These are phyloP conservation scores for Alternaria arbusti DNA, from an alignment of 2,329 filamentous ascomycete genomes.

Conservation along the genomic window DNA sequence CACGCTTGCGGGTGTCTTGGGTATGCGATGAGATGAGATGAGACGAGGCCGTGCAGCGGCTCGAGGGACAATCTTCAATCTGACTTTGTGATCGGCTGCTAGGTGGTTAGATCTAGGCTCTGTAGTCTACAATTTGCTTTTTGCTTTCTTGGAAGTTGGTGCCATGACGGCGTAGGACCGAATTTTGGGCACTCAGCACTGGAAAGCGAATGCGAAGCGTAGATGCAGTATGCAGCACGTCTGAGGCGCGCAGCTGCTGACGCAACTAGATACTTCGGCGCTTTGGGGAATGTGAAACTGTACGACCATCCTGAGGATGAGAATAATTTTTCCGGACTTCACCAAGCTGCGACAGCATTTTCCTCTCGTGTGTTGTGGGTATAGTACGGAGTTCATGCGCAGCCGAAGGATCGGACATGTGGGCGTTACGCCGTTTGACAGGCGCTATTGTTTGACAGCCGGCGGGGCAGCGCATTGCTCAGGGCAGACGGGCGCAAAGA, in stretches of 20 bases:
- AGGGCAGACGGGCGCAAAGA: neutral
- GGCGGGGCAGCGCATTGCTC: constrained; percentile 4
- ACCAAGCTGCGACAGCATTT: neutral
- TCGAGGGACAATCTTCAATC: neutral
- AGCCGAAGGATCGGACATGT: constrained; percentile 1
- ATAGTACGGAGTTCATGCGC: constrained; percentile 2
- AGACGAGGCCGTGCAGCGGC: neutral
- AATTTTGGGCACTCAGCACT: neutral
- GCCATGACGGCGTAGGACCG: neutral
- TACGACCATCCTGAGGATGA: neutral
- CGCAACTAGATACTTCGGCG: neutral
- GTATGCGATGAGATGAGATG: neutral
- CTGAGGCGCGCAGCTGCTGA: neutral
- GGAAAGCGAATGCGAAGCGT: neutral
- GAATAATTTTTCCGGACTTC: neutral
- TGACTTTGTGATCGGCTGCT: neutral
- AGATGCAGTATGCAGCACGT: neutral
- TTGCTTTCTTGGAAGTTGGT: neutral
- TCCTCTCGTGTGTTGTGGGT: neutral
- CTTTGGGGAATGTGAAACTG: neutral
- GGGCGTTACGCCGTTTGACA: constrained; percentile 1
- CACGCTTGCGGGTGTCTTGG: neutral
- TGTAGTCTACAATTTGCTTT: neutral
- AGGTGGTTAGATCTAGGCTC: neutral
- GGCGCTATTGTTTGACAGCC: constrained; percentile 13